Conservation (phyloP, 148 eudicot genomes). For the Oxyria digyna region DNA sequence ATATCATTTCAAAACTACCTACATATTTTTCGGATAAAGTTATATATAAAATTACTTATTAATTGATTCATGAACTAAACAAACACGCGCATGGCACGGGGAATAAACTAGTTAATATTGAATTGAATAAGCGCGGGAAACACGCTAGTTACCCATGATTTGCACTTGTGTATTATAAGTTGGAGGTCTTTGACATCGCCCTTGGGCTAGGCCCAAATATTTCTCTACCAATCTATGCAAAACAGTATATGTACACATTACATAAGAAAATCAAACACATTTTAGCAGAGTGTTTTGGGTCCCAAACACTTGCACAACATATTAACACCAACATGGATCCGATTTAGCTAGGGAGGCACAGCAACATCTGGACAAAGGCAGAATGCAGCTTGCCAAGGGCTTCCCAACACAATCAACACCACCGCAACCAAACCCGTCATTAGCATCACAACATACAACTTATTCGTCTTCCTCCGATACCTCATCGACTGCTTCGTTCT, state of each 20-base stretch:
- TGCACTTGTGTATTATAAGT: too few species aligned
- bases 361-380: neutral
- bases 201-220: neutral
- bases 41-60: too few species aligned
- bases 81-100: too few species aligned
- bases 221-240: neutral
- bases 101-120: too few species aligned
- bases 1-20: too few species aligned
- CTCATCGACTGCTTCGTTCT: neutral
- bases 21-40: too few species aligned
- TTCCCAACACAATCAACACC: conserved; percentile 1
- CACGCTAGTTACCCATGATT: too few species aligned
- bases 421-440: conserved; percentile 20
- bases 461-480: neutral
- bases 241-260: neutral
- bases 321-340: neutral
- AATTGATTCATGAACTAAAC: too few species aligned
- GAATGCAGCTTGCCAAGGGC: neutral
- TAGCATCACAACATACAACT: conserved; percentile 10
- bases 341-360: neutral
- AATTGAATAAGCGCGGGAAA: too few species aligned
- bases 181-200: neutral
- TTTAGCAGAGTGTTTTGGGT: too few species aligned
- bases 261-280: too few species aligned
- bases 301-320: too few species aligned